Percentiles rank a stretch among this genome's conserved stretches.
phyloP scores from a whole-genome alignment of 2,329 filamentous ascomycete species.

The Gliomastix tumulicola region DNA sequence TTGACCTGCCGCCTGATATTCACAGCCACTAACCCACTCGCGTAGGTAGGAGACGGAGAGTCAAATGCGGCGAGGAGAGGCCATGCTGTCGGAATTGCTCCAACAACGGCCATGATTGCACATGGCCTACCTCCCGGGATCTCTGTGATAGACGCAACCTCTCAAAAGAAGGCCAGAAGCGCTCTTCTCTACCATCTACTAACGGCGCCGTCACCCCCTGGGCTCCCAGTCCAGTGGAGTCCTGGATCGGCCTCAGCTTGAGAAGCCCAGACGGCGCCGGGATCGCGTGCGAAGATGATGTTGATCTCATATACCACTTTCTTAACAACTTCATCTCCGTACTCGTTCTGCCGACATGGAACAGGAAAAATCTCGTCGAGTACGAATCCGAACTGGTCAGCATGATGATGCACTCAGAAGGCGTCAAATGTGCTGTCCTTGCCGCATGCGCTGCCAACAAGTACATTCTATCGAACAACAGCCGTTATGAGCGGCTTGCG shows the following conservation, averaged over 20 bases:
- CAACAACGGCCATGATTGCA: conserved; percentile 2
- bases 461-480: conserved; percentile 3
- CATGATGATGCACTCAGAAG: conserved; percentile 6
- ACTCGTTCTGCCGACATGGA: conserved; percentile 6
- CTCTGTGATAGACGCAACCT: conserved; percentile 4
- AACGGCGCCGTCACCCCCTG: too few species aligned
- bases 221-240: too few species aligned
- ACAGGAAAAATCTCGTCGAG: conserved; percentile 2
- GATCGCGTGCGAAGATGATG: conserved; percentile 2
- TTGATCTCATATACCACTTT: conserved; percentile 6
- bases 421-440: conserved; percentile 6
- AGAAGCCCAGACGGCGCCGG: not conserved
- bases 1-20: too few species aligned
- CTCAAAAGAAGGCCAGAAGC: not conserved
- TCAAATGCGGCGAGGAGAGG: conserved; percentile 7
- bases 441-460: conserved; percentile 6
- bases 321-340: conserved; percentile 4
- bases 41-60: conserved; percentile 5
- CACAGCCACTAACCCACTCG: not conserved
- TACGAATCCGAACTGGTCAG: conserved; percentile 5
- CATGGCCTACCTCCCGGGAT: conserved; percentile 5
- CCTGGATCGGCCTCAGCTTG: not conserved
- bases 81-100: conserved; percentile 6
- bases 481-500: conserved; percentile 3
- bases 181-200: not conserved